Conservation (phyloP, 106 monocot genomes). For the Acanthochlamys bracteata region DNA sequence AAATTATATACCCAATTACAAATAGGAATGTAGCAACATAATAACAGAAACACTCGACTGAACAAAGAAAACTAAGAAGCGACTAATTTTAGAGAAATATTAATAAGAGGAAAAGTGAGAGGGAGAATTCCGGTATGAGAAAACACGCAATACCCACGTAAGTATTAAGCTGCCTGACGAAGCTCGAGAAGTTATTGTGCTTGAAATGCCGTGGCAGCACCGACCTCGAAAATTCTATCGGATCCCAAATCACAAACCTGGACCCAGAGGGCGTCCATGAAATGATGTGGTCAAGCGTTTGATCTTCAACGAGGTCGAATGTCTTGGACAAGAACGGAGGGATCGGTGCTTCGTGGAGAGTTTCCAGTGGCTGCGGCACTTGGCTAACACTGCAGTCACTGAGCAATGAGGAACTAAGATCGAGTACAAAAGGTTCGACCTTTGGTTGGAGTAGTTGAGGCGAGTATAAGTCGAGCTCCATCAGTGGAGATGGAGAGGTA, state of each 20-base stretch:
- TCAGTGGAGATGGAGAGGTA: neutral
- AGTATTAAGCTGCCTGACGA: conserved; percentile 25
- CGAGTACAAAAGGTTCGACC: neutral
- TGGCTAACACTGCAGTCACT: neutral
- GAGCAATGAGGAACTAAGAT: too few species aligned
- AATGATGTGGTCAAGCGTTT: conserved; percentile 25
- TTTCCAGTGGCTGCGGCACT: conserved; percentile 24
- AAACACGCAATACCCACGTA: conserved; percentile 21
- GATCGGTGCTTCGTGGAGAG: conserved; percentile 15
- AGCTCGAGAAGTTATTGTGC: conserved; percentile 33
- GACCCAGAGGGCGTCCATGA: conserved; percentile 27
- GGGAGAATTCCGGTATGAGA: neutral
- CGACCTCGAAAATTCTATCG: conserved; percentile 27
- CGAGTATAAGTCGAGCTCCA: too few species aligned
- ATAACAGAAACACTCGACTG: conserved; percentile 1
- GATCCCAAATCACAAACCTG: conserved; percentile 54
- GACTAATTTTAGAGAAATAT: neutral
- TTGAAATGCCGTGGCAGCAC: conserved; percentile 31
- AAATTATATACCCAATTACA: neutral
- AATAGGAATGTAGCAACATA: neutral
- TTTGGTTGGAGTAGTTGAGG: too few species aligned
- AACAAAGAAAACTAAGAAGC: neutral
- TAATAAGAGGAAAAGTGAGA: neutral
- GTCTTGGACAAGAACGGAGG: conserved; percentile 57
- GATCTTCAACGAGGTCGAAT: conserved; percentile 39